phyloP scores from a whole-genome alignment of 1,284 basidiomycete species.

The Cutaneotrichosporon cutaneum region DNA sequence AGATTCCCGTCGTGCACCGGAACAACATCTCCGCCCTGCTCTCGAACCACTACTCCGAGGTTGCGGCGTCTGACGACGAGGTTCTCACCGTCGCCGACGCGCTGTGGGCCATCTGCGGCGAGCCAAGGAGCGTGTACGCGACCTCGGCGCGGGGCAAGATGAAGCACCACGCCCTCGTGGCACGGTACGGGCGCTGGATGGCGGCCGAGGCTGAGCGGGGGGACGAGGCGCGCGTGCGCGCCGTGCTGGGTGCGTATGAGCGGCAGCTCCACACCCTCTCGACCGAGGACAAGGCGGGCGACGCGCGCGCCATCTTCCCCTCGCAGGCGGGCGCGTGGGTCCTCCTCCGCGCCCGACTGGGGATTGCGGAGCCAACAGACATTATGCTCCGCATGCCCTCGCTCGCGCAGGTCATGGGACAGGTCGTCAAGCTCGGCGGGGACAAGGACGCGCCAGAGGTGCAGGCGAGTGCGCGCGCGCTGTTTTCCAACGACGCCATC shows the following conservation, averaged over 20 bases:
- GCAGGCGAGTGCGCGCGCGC: background rate
- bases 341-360: conserved; percentile 12
- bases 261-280: conserved; percentile 11
- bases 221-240: background rate
- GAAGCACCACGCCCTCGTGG: conserved; percentile 4
- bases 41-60: conserved; percentile 10
- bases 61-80: conserved; percentile 10
- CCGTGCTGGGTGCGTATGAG: conserved; percentile 14
- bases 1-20: background rate
- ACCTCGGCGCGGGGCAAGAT: conserved; percentile 3
- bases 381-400: conserved; percentile 6
- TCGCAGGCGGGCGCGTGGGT: conserved; percentile 20
- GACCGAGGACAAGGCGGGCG: background rate
- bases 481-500: conserved; percentile 4
- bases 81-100: conserved; percentile 5
- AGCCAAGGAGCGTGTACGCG: conserved; percentile 2
- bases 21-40: conserved; percentile 12
- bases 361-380: background rate
- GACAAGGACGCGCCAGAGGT: background rate
- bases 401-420: background rate
- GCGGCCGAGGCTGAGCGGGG: conserved; percentile 8
- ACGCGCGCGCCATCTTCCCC: conserved; percentile 8
- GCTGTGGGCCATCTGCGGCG: conserved; percentile 16
- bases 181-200: conserved; percentile 20
- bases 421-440: conserved; percentile 3